Evolutionary conservation across 345 rosid species (phyloP).

Genomic region (Iberis pinnata): DNA sequence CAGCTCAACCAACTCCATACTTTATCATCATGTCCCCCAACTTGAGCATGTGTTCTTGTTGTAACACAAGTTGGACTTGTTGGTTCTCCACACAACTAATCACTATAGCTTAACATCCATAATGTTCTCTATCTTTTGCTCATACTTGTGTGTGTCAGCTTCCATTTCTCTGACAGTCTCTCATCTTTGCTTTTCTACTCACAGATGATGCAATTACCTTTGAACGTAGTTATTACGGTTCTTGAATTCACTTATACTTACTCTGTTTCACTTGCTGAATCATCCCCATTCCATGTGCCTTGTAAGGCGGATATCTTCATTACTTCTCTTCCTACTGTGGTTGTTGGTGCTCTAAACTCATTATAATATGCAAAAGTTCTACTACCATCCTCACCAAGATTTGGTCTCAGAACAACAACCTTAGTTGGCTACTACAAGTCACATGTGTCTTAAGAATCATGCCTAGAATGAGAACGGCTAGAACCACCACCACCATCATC

Average conservation of each 20-base stretch:
- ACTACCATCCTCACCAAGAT: slow-evolving; percentile 48
- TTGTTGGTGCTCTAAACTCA: no score
- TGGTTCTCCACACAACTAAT: no score
- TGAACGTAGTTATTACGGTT: slow-evolving; percentile 38
- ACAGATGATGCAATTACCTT: slow-evolving; percentile 58
- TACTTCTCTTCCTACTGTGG: slow-evolving; percentile 38
- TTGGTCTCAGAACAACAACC: slow-evolving; percentile 90
- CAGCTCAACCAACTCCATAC: no score
- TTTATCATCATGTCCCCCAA: no score
- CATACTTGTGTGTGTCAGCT: slow-evolving; percentile 54
- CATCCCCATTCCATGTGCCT: slow-evolving; percentile 65
- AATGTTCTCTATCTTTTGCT: slow-evolving; percentile 43
- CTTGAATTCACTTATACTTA: slow-evolving; percentile 35
- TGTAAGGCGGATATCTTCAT: slow-evolving; percentile 37
- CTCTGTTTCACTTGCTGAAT: slow-evolving; percentile 65
- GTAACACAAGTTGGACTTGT: no score
- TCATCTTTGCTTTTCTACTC: slow-evolving; percentile 75
- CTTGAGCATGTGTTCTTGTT: no score
- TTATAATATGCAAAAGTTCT: slow-evolving; percentile 40
- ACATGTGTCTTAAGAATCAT: slow-evolving; percentile 24
- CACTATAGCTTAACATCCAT: no score
- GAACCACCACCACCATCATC: slow-evolving; percentile 28
- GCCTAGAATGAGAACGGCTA: slow-evolving; percentile 32
- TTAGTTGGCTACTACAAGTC: slow-evolving; percentile 48
- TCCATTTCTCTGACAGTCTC: slow-evolving; percentile 97